phyloP scores from a whole-genome alignment of 257 asterid genomes.

The Fraxinus cuspidata region DNA sequence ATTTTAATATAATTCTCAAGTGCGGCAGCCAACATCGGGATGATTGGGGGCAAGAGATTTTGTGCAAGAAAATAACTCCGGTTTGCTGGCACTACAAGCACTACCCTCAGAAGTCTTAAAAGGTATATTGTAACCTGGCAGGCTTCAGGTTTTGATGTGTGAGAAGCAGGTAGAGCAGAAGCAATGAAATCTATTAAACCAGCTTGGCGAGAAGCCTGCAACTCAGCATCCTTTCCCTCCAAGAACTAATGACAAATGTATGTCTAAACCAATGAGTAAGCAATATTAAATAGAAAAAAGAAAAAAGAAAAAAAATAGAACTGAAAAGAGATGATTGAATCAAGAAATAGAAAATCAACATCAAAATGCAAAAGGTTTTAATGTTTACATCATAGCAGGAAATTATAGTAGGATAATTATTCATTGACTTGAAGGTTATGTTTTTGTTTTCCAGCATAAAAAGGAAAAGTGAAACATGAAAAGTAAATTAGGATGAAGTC shows the following conservation, averaged over 20 bases:
- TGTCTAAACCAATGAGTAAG: conserved; percentile 31
- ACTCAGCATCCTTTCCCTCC: conserved; percentile 95
- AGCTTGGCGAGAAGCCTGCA: conserved; percentile 95
- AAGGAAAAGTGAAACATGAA: neutral
- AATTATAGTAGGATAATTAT: neutral
- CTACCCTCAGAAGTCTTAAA: conserved; percentile 77
- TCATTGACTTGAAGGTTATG: neutral
- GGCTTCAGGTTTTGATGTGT: conserved; percentile 92
- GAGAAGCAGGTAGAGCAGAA: conserved; percentile 97
- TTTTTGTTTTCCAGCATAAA: neutral
- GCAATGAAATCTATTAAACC: conserved; percentile 97
- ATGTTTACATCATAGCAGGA: neutral
- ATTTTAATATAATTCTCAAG: conserved; percentile 89
- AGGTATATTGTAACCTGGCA: conserved; percentile 86
- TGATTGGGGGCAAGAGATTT: conserved; percentile 90
- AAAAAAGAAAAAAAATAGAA: conserved; percentile 19
- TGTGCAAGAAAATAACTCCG: conserved; percentile 91
- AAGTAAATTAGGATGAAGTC: conserved; percentile 6
- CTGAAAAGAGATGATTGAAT: conserved; percentile 5
- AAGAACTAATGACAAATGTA: conserved; percentile 53
- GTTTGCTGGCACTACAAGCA: conserved; percentile 59
- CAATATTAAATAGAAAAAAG: conserved; percentile 15
- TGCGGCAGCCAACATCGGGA: conserved; percentile 95
- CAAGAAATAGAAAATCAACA: neutral
- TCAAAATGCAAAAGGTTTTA: neutral